Evolutionary conservation across 805 yeast species (phyloP), one percentile per base, ranked within the genome.

Genomic region (Yarrowia deformans): DNA sequence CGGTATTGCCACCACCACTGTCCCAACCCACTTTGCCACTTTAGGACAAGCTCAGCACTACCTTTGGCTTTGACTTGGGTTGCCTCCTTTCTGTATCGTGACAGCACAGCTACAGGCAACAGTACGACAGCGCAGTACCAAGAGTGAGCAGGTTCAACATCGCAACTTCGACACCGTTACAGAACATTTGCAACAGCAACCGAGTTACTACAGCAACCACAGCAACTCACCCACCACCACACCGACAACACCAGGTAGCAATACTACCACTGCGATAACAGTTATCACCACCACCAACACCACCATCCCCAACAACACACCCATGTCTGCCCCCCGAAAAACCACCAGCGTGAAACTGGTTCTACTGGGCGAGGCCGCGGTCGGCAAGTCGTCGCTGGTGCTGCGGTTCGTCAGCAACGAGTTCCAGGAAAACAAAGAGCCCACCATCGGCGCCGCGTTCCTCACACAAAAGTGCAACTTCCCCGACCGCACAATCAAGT

Each of bases 401-500:
- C 83, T 94, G 73, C 84, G 98, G 73, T 94, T 94, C 79, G 98
- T 94, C 52, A 88, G 93, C 72, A 92, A 94, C 79, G 98, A 94
- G 76, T 94, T 94, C 80, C 97, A 95, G 78, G 98, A 93, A 78
- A 93, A 94, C 79, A 93, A 94, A 78, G 98, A 94, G 76, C 98
- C 98, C 29, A 94, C 99, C 1, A 94, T 94, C 74, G 99, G 99
- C 16, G 99, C 99, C 6, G 98, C 98, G 3, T 94, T 94, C 77
- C 82, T 94, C 69, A 94, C 99, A 46, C 98, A 94, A 78, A 87
- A 96, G 76, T 93, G 97, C 76, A 87, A 91, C 29, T 89, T 95
- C 76, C 90, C 95, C 63, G 90, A 88, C 71, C 85, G 89, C 75
- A 90, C 95, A 9, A 91, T 94, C 76, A 94, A 95, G 79, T 93